These are phyloP conservation scores for Cercophora newfieldiana DNA, from an alignment of 495 filamentous ascomycete species.

Conservation along the genomic window DNA sequence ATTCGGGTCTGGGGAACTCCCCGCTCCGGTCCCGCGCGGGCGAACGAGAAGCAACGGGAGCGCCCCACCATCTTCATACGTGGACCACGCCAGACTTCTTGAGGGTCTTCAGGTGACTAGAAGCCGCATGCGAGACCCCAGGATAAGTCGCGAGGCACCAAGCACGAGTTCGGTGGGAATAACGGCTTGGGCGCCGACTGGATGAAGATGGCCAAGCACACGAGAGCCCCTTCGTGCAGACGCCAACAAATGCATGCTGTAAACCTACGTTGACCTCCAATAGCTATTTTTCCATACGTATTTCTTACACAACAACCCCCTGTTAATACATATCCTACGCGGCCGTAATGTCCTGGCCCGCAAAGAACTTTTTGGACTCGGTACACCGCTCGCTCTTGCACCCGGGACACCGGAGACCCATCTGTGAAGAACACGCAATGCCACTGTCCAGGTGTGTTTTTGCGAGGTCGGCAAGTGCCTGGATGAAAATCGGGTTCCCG, in stretches of 20 bases:
- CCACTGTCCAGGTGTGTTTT: conserved; percentile 72
- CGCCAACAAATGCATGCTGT: not conserved
- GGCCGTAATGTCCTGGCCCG: conserved; percentile 39
- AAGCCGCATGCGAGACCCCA: not conserved
- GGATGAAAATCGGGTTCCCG: conserved; percentile 86
- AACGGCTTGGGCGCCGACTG: not conserved
- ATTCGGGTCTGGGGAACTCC: not conserved
- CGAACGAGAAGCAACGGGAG: not conserved
- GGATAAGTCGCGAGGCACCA: not conserved
- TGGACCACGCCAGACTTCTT: not conserved
- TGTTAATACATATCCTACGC: not conserved
- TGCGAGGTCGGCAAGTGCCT: conserved; percentile 85
- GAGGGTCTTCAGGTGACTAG: not conserved
- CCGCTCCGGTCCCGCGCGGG: not conserved
- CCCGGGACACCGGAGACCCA: conserved; percentile 89
- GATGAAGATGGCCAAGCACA: not conserved
- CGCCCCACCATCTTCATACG: not conserved
- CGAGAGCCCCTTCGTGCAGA: not conserved
- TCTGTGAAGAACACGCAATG: conserved; percentile 69
- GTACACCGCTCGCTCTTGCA: conserved; percentile 88
- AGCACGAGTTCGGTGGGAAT: not conserved
- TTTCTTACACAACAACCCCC: not conserved
- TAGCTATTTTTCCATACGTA: not conserved
- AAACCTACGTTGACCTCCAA: not conserved
- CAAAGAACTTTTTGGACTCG: conserved; percentile 92